These are phyloP conservation scores for Syncephalastrum racemosum DNA, from an alignment of 371 early-diverging fungal genomes.

Conservation along the genomic window DNA sequence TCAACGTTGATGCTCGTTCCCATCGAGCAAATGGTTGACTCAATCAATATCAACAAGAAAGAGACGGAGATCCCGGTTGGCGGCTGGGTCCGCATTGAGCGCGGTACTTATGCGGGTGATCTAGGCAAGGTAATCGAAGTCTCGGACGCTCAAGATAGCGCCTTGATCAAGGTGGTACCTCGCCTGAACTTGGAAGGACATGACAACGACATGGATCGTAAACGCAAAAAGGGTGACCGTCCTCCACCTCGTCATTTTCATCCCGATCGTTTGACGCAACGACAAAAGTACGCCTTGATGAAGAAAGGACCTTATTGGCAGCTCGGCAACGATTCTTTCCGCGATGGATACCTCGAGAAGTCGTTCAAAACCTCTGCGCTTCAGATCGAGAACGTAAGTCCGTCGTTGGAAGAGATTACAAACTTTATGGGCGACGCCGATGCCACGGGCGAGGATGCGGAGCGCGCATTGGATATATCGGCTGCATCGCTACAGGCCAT, in stretches of 20 bases:
- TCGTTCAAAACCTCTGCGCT: constrained; percentile 80
- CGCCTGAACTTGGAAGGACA: constrained; percentile 66
- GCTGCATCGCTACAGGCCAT: constrained; percentile 48
- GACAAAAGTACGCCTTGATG: constrained; percentile 45
- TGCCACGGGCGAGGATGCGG: constrained; percentile 60
- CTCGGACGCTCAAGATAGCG: constrained; percentile 75
- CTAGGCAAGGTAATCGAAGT: constrained; percentile 88
- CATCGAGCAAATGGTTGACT: constrained; percentile 95
- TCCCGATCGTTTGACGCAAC: constrained; percentile 55
- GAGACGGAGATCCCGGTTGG: constrained; percentile 72
- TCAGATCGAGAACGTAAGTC: constrained; percentile 78
- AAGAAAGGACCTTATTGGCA: constrained; percentile 68
- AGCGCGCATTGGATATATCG: constrained; percentile 53
- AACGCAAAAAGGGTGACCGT: constrained; percentile 59
- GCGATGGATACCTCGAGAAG: constrained; percentile 91
- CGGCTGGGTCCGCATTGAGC: constrained; percentile 91
- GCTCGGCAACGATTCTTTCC: constrained; percentile 80
- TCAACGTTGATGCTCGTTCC: constrained; percentile 87
- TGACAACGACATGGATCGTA: constrained; percentile 34
- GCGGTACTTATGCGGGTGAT: constrained; percentile 97
- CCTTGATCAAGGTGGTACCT: constrained; percentile 88
- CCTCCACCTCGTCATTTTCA: constrained; percentile 80
- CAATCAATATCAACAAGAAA: constrained; percentile 76
- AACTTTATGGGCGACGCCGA: constrained; percentile 73
- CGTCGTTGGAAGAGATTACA: constrained; percentile 94